Evolutionary conservation across 257 asterid genomes (phyloP).

Genomic region (Ophiorrhiza pumila): DNA sequence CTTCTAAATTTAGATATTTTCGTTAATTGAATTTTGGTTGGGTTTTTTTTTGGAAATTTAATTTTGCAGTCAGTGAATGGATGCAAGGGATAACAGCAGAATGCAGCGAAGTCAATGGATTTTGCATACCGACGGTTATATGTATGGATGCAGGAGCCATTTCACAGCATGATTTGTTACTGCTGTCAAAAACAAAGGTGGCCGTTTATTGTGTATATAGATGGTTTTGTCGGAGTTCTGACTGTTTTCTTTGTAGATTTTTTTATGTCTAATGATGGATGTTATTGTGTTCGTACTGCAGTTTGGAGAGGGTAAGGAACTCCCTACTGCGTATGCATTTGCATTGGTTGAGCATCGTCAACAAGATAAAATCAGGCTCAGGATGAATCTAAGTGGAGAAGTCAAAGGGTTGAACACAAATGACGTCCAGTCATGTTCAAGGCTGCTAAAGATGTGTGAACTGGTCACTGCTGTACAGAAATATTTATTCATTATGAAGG

Average conservation of each 20-base stretch:
- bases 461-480: constrained; percentile 44
- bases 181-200: constrained; percentile 70
- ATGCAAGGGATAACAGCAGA: constrained; percentile 43
- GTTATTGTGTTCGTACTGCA: constrained; percentile 24
- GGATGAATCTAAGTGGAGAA: constrained; percentile 76
- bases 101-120: constrained; percentile 68
- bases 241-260: neutral
- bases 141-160: constrained; percentile 38
- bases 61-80: constrained; percentile 51
- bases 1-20: neutral
- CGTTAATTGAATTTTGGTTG: neutral
- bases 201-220: no score
- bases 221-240: no score
- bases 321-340: constrained; percentile 80
- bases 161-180: constrained; percentile 69
- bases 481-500: constrained; percentile 54
- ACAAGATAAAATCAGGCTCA: constrained; percentile 55
- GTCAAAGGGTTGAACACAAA: constrained; percentile 43
- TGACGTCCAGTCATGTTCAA: constrained; percentile 48
- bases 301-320: constrained; percentile 58
- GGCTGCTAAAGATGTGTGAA: constrained; percentile 62
- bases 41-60: neutral
- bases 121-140: constrained; percentile 57
- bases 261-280: neutral
- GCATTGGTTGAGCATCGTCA: constrained; percentile 94